Evolutionary conservation across 169 alveolate species (phyloP), one percentile per base, ranked within the genome.

Genomic region (Plasmodium reichenowi): DNA sequence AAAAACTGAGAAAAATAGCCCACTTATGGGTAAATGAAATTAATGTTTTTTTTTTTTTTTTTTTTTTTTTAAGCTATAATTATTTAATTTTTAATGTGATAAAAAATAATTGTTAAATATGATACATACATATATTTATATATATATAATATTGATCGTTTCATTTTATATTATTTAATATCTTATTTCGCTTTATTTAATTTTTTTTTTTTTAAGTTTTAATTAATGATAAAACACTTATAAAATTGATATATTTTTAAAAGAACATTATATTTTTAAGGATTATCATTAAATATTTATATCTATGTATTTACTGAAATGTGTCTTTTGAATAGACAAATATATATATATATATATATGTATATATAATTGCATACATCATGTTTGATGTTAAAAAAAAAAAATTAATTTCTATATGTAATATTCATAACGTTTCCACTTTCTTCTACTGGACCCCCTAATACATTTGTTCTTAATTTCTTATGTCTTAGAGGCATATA

Each of bases 361-460:
- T 26, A 26, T 26, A 26, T 26, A 26, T 26, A 26, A 26, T 26
- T 26, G 38, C 38, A 26, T 2, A 26, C 38, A n/a, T 52, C n/a
- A 13, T 45, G 8, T 13, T n/a, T 26, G 32, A 26, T n/a, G 13
- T 52, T 15, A 15, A 43, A 43, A 72, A 5, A 72, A 72, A 52
- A 73, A 48, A 72, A 73, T 73, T 64, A 59, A 48, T 74, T 72
- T 59, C 43, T 29, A 29, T 63, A n/a, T 24, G 50, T 52, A 56
- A 76, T 76, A 20, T 76, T 62, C 52, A 64, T 6, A 32, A 76
- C 52, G 24, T 76, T 38, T 64, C 89, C 89, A 47, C 58, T 64
- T 76, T 76, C 89, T 76, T 76, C 89, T 52, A 76, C 68, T 20
- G 89, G 89, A 0, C 89, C 89, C 38, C 89, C 89, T 38, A 38